Evolutionary conservation across 2,329 filamentous ascomycete species (phyloP).

Genomic region (Verticillium alfalfae): DNA sequence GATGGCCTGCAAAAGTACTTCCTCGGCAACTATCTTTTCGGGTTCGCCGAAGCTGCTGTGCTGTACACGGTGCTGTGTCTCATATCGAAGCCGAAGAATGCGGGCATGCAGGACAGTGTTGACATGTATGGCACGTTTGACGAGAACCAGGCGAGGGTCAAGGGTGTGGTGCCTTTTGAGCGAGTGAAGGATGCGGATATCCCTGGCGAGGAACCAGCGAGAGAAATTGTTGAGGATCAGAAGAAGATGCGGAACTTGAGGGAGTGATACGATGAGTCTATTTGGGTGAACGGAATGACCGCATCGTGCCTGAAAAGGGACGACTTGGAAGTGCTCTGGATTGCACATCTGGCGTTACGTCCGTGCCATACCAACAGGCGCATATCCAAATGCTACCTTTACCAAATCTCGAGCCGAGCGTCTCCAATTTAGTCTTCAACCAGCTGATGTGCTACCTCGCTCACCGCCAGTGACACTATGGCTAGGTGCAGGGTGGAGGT

Average conservation of each 20-base stretch:
- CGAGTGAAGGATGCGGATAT: constrained; percentile 1
- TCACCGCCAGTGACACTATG: too few species aligned
- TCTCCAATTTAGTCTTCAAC: too few species aligned
- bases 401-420: too few species aligned
- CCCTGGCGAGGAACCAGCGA: not conserved
- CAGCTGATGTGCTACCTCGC: too few species aligned
- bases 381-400: too few species aligned
- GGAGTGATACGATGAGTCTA: not conserved
- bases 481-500: too few species aligned
- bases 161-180: constrained; percentile 10
- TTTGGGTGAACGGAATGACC: too few species aligned
- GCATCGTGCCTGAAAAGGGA: too few species aligned
- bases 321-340: too few species aligned
- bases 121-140: constrained; percentile 11
- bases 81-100: constrained; percentile 5
- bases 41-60: constrained; percentile 7
- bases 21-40: constrained; percentile 12
- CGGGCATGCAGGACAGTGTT: constrained; percentile 7
- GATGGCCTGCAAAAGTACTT: constrained; percentile 15
- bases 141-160: constrained; percentile 6
- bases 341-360: too few species aligned
- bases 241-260: not conserved
- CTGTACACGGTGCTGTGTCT: constrained; percentile 9
- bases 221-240: not conserved
- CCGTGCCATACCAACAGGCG: too few species aligned